Evolutionary conservation across 495 filamentous ascomycete species (phyloP).

Genomic region (Daldinia grandis): DNA sequence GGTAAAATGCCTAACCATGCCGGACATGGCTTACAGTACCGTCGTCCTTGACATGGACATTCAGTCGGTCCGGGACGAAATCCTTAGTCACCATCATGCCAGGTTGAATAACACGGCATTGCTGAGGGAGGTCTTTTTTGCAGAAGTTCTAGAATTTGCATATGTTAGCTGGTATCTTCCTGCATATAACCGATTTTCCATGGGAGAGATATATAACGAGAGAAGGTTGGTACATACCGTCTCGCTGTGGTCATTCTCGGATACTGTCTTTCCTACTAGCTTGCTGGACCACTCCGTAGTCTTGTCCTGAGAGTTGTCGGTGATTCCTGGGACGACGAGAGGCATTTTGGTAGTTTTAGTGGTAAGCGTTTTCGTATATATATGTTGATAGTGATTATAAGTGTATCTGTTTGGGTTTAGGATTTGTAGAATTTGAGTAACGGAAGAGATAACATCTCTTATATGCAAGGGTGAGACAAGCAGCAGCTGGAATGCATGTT

Average conservation of each 20-base stretch:
- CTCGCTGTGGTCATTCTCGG: slow-evolving; percentile 52
- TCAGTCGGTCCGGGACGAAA: slow-evolving; percentile 62
- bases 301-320: slow-evolving; percentile 59
- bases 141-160: slow-evolving; percentile 68
- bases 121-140: slow-evolving; percentile 74
- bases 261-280: slow-evolving; percentile 76
- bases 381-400: neutral
- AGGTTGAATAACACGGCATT: slow-evolving; percentile 72
- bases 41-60: slow-evolving; percentile 75
- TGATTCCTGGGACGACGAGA: slow-evolving; percentile 80
- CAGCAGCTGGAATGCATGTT: slow-evolving; percentile 17
- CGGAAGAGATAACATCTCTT: neutral
- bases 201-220: too few relatives aligned
- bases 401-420: neutral
- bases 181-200: neutral
- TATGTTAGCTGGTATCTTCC: slow-evolving; percentile 11
- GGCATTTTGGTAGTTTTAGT: slow-evolving; percentile 69
- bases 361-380: neutral
- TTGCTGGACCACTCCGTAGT: slow-evolving; percentile 75
- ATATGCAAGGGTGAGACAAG: neutral
- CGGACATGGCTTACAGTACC: slow-evolving; percentile 77
- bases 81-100: slow-evolving; percentile 63
- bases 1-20: slow-evolving; percentile 54
- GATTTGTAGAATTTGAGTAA: neutral
- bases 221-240: slow-evolving; percentile 46